Evolutionary conservation across 257 asterid species (phyloP).

Genomic region (Haberlea rhodopensis): DNA sequence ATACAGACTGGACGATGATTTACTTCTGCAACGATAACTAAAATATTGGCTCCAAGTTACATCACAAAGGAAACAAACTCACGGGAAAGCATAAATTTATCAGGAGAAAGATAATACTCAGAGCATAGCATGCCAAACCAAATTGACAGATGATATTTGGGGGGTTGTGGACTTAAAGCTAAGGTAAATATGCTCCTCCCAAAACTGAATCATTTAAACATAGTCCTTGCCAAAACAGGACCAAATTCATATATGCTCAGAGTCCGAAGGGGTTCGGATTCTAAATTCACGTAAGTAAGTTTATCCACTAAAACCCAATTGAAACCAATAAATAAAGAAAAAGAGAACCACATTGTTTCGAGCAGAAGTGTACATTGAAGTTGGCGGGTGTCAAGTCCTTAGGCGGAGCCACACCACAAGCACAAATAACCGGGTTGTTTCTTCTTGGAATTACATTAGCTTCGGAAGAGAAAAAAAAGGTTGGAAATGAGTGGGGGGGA

Average conservation of each 20-base stretch:
- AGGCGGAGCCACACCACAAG: conserved; percentile 58
- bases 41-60: background rate
- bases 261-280: too few relatives aligned
- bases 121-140: background rate
- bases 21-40: conserved; percentile 3
- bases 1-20: background rate
- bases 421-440: conserved; percentile 47
- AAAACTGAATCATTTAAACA: too few relatives aligned
- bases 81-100: conserved; percentile 5
- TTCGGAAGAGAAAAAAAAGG: conserved; percentile 23
- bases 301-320: background rate
- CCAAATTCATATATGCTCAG: too few relatives aligned
- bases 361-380: conserved; percentile 36
- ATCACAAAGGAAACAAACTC: background rate
- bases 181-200: too few relatives aligned
- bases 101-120: background rate
- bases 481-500: conserved; percentile 27
- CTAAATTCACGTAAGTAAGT: background rate
- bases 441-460: conserved; percentile 30
- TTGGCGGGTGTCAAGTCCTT: conserved; percentile 41
- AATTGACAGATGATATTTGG: too few relatives aligned
- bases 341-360: background rate
- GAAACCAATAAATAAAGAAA: background rate
- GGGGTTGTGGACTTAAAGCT: too few relatives aligned
- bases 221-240: too few relatives aligned